Evolutionary conservation across 1,284 basidiomycete genomes (phyloP).

Genomic region (Trichosporon sp.): DNA sequence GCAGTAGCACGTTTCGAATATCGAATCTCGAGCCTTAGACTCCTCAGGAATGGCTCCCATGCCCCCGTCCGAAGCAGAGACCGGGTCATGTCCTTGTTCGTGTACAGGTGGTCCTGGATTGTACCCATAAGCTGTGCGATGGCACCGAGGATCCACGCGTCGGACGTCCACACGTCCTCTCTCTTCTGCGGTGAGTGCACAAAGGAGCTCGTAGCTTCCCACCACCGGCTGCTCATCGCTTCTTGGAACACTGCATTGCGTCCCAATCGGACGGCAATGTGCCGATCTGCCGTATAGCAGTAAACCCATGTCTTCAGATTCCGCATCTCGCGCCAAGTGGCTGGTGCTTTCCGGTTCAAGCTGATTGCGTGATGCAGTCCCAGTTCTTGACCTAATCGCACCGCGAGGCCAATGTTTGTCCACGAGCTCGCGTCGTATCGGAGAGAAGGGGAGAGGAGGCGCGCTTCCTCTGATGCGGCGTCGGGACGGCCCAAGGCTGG

Average conservation of each 20-base stretch:
- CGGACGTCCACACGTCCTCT: conserved; percentile 22
- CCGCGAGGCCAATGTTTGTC: conserved; percentile 24
- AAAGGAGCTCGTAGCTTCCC: conserved; percentile 21
- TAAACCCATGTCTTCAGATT: conserved; percentile 31
- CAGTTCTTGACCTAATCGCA: conserved; percentile 27
- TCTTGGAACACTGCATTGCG: conserved; percentile 28
- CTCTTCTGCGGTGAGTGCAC: neutral
- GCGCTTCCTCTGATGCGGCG: conserved; percentile 18
- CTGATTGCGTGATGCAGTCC: neutral
- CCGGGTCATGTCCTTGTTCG: conserved; percentile 21
- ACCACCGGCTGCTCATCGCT: conserved; percentile 30
- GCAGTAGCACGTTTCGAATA: neutral
- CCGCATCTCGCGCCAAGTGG: conserved; percentile 22
- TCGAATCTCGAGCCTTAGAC: neutral
- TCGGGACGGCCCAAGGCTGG: neutral
- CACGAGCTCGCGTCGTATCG: conserved; percentile 27
- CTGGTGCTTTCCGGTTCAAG: neutral
- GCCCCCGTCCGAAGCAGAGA: neutral
- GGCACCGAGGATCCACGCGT: conserved; percentile 21
- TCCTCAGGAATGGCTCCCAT: neutral
- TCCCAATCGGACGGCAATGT: conserved; percentile 26
- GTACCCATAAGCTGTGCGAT: conserved; percentile 25
- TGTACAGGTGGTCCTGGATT: conserved; percentile 27
- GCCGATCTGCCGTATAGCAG: conserved; percentile 26
- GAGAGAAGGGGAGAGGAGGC: conserved; percentile 22